Evolutionary conservation across 2,329 filamentous ascomycete genomes (phyloP), one percentile per base, ranked within the genome.

Genomic region (Cyclaneusma minus): DNA sequence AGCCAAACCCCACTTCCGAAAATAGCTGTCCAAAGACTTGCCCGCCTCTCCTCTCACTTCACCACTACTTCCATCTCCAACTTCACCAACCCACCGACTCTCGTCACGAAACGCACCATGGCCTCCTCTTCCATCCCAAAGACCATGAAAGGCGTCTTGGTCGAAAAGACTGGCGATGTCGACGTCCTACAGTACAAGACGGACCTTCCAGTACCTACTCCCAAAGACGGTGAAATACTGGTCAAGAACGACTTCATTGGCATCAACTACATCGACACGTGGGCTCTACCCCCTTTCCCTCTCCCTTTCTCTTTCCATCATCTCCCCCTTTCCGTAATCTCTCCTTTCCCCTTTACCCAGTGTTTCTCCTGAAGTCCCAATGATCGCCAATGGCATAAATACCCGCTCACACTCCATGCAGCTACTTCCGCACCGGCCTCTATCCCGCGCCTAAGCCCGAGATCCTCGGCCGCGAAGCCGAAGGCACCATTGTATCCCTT

Each of bases 181-280:
- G 77, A 83, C 22, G 77, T 82, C 13, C 56, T 87, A 12, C 57
- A 83, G 43, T 71, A 76, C 51, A 75, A 64, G 42, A 69, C 68
- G 11, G 68, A 82, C 43, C 49, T 83, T 3, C 72, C 77, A 5
- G 68, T 92, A 2, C 81, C 83, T 0, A 55, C 61, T 25, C 67
- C 65, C 3, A 58, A 67, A 18, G 67, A 74, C n/a, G 74, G 71
- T 31, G 63, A 92, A 38, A 52, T 93, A 13, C 65, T 93, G 4
- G 68, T 93, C 31, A 78, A 76, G 52, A 92, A 92, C 51, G 68
- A 75, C 36, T 79, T 68, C 47, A 62, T 77, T 25, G 85, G 84
- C 32, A 59, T 93, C 34, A 93, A 93, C 55, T 93, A 68, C 55
- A 91, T 93, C 43, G 85, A 93, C 52, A 92, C 59, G 64, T 72